Conservation (phyloP, 2,329 filamentous ascomycete species). For the Penicillium digitatum region DNA sequence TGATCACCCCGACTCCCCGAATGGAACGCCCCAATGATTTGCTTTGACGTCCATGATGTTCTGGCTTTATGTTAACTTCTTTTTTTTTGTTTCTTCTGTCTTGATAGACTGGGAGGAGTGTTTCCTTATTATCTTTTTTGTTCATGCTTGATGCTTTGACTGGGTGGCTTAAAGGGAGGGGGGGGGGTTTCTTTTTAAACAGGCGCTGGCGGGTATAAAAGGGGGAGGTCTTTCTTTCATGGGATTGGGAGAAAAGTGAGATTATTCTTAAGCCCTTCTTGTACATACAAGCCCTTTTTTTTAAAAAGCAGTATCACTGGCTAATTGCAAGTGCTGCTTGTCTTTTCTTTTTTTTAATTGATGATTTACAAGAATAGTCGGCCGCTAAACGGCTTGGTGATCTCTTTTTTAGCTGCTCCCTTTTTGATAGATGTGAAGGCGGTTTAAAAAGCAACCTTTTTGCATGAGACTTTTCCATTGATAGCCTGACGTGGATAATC, state of each 20-base stretch:
- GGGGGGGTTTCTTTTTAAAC: slow-evolving; percentile 18
- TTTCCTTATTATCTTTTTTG: slow-evolving; percentile 16
- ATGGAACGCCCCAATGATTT: slow-evolving; percentile 33
- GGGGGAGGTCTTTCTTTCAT: slow-evolving; percentile 15
- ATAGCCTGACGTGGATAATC: no score
- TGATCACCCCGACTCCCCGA: slow-evolving; percentile 31
- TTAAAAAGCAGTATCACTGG: slow-evolving; percentile 9
- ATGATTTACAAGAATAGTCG: neutral
- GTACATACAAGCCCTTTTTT: slow-evolving; percentile 28
- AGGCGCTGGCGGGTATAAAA: slow-evolving; percentile 20
- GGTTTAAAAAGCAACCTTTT: no score
- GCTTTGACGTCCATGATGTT: slow-evolving; percentile 4
- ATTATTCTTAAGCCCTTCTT: slow-evolving; percentile 23
- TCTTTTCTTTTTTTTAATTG: slow-evolving; percentile 8
- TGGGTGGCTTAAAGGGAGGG: slow-evolving; percentile 27
- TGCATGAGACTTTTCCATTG: no score
- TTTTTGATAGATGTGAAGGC: no score
- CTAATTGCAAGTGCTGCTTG: slow-evolving; percentile 5
- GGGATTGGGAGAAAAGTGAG: slow-evolving; percentile 14
- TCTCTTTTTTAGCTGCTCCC: no score
- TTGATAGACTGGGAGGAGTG: slow-evolving; percentile 33
- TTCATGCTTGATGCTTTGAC: slow-evolving; percentile 14
- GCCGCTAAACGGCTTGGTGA: no score
- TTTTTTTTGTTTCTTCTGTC: slow-evolving; percentile 25
- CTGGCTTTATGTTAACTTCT: neutral